Conservation (phyloP, 805 yeast genomes). For the Myxozyma sirexii region DNA sequence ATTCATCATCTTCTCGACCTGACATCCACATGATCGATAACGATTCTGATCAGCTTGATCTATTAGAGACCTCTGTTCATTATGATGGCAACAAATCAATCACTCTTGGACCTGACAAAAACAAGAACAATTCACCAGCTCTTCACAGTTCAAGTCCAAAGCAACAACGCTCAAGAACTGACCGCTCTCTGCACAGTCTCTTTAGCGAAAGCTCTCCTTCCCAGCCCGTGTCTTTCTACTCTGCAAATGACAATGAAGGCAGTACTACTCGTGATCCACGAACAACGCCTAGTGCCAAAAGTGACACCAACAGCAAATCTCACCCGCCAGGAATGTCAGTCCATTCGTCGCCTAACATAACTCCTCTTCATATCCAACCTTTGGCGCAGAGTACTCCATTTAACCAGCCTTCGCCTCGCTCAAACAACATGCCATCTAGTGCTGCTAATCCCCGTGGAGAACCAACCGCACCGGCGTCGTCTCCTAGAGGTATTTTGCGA, state of each 20-base stretch:
- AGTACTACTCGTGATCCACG: background rate
- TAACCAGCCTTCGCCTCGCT: background rate
- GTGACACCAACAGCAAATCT: background rate
- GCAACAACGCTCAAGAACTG: background rate
- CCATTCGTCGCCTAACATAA: background rate
- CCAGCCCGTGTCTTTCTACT: constrained; percentile 18
- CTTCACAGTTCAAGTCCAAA: background rate
- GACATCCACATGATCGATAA: background rate
- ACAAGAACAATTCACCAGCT: background rate
- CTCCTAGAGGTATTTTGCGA: constrained; percentile 3
- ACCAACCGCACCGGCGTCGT: background rate
- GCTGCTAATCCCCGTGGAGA: background rate
- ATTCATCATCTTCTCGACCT: constrained; percentile 3
- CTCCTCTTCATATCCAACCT: constrained; percentile 14
- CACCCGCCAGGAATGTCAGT: background rate
- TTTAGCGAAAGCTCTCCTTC: constrained; percentile 12
- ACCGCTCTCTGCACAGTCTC: constrained; percentile 4
- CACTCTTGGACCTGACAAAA: background rate
- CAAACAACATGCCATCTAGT: background rate
- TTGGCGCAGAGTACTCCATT: constrained; percentile 24
- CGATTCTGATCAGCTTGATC: background rate
- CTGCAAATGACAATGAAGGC: constrained; percentile 9
- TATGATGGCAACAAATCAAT: background rate
- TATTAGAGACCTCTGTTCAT: constrained; percentile 8
- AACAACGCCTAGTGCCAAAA: background rate